Evolutionary conservation across 2,329 filamentous ascomycete species (phyloP).

Genomic region (Alternaria metachromatica): DNA sequence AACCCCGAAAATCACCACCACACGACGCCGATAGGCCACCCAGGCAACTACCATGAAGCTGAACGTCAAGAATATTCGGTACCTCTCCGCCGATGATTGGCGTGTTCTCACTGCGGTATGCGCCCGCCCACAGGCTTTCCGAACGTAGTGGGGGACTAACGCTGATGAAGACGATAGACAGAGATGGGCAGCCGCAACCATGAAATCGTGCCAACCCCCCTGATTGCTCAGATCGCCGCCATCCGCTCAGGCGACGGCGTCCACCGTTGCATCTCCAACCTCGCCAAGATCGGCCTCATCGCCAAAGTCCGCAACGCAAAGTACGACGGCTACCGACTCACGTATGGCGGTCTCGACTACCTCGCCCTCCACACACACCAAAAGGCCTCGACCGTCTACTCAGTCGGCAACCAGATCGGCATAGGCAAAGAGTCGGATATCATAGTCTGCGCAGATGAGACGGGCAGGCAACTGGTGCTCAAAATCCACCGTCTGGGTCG

Average conservation of each 20-base stretch:
- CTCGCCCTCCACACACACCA: slow-evolving; percentile 92
- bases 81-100: slow-evolving; percentile 93
- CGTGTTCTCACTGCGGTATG: slow-evolving; percentile 86
- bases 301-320: slow-evolving; percentile 92
- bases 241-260: slow-evolving; percentile 77
- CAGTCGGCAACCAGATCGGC: slow-evolving; percentile 90
- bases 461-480: slow-evolving; percentile 78
- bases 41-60: slow-evolving; percentile 74
- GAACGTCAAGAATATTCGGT: slow-evolving; percentile 90
- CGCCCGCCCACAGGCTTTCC: slow-evolving; percentile 19
- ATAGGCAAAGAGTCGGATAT: slow-evolving; percentile 99
- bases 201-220: slow-evolving; percentile 88
- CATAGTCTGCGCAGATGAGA: slow-evolving; percentile 84
- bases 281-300: slow-evolving; percentile 92
- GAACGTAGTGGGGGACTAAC: slow-evolving; percentile 43
- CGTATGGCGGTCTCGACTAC: slow-evolving; percentile 96
- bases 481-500: slow-evolving; percentile 96
- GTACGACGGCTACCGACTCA: slow-evolving; percentile 96
- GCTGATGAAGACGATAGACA: slow-evolving; percentile 64
- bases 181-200: slow-evolving; percentile 96
- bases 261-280: slow-evolving; percentile 83
- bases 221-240: slow-evolving; percentile 85
- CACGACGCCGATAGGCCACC: background rate
- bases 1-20: slow-evolving; percentile 13
- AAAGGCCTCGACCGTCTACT: slow-evolving; percentile 81